These are phyloP conservation scores for Candida hungchunana DNA, from an alignment of 805 yeast genomes.

Conservation along the genomic window DNA sequence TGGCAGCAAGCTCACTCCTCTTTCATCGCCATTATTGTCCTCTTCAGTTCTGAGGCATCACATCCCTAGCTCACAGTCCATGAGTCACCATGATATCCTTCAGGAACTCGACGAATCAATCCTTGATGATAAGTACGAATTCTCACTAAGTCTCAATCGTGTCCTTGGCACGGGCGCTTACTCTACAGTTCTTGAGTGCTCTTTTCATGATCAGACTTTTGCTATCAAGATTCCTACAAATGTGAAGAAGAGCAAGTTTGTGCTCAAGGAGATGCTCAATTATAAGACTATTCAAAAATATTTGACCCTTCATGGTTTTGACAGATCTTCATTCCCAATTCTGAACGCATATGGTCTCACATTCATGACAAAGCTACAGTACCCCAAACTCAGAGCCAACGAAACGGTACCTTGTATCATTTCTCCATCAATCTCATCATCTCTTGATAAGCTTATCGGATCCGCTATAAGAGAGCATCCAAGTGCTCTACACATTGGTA, in stretches of 20 bases:
- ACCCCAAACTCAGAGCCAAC: constrained; percentile 9
- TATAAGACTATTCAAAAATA: constrained; percentile 15
- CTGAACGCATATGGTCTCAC: constrained; percentile 19
- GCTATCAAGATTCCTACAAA: constrained; percentile 23
- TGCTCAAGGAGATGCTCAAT: constrained; percentile 21
- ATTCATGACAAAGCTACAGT: constrained; percentile 13
- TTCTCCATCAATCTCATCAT: constrained; percentile 9
- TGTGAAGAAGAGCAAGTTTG: constrained; percentile 9
- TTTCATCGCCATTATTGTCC: constrained; percentile 2
- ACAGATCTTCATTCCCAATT: constrained; percentile 13
- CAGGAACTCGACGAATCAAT: constrained; percentile 10
- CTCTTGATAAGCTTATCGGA: constrained; percentile 26
- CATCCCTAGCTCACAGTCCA: constrained; percentile 2
- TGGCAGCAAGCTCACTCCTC: constrained; percentile 1
- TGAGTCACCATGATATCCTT: constrained; percentile 2
- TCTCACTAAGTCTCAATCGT: constrained; percentile 1
- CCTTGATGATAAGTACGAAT: constrained; percentile 8
- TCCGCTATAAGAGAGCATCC: background rate
- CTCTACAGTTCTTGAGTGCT: constrained; percentile 18
- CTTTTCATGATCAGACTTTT: background rate
- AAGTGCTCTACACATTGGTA: constrained; percentile 19
- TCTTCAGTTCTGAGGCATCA: constrained; percentile 1
- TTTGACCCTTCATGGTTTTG: constrained; percentile 6
- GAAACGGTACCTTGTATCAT: constrained; percentile 22
- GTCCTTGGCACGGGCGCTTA: constrained; percentile 20